These are phyloP conservation scores for Tricholoma saponaceum DNA, from an alignment of 768 basidiomycete species.

Conservation along the genomic window DNA sequence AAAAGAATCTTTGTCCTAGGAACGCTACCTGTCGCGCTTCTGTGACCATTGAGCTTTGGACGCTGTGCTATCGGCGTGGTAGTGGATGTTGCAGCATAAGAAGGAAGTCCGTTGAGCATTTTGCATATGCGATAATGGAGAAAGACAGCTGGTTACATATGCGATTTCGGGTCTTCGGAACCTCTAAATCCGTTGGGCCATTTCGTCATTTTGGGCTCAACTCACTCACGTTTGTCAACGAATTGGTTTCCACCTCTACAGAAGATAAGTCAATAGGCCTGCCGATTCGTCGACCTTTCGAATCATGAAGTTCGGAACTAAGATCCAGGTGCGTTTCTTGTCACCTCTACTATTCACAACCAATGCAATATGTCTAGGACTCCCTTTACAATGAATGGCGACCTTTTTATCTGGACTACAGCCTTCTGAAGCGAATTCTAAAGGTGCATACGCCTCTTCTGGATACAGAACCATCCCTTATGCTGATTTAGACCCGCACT, in stretches of 20 bases:
- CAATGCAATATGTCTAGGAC: conserved; percentile 38
- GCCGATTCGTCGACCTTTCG: not conserved
- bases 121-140: not conserved
- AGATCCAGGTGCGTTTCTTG: conserved; percentile 40
- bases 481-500: conserved; percentile 32
- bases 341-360: not conserved
- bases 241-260: not conserved
- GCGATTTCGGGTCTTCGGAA: not conserved
- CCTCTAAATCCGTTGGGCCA: not conserved
- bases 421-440: conserved; percentile 82
- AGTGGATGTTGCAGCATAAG: conserved; percentile 29
- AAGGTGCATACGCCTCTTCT: conserved; percentile 46
- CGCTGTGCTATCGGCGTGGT: conserved; percentile 20
- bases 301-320: conserved; percentile 77
- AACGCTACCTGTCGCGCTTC: conserved; percentile 19
- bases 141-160: not conserved
- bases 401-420: conserved; percentile 88
- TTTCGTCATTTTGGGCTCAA: not conserved
- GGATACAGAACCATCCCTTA: not conserved
- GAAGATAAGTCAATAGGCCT: not conserved
- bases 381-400: conserved; percentile 90
- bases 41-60: conserved; percentile 25
- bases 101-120: conserved; percentile 21
- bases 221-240: not conserved
- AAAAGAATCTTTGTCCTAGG: conserved; percentile 67